Evolutionary conservation across 805 yeast species (phyloP), one percentile per base, ranked within the genome.

Genomic region (Cyberlindnera mississippiensis): DNA sequence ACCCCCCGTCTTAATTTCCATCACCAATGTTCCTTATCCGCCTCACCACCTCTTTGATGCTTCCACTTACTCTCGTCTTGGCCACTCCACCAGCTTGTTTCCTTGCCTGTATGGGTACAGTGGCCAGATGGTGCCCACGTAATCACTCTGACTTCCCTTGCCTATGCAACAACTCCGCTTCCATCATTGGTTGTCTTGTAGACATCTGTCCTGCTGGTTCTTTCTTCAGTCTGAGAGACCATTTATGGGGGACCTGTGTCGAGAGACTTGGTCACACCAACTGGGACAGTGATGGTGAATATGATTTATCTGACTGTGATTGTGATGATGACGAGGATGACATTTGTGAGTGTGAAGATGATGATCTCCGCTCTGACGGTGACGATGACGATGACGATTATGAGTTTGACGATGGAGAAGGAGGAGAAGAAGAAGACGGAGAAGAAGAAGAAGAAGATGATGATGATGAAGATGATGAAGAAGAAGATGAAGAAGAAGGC

Each of bases 51-150:
- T 26, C 38, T 29, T 37, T 35, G 14, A 19, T 26, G 6, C n/a
- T 37, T 12, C 16, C 39, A 14, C 7, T 31, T 12, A 5, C 33
- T 4, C 11, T 40, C 5, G 45, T 24, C 17, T 10, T 29, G 11
- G 69, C 73, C 16, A 70, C 76, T 0, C 77, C 78, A 3, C 80
- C 78, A 9, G 76, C 77, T 9, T 74, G 80, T 49, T 68, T 72
- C 47, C 48, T 73, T 15, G 49, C 67, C 28, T 74, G 80, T 52
- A 47, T 69, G 30, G 63, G 62, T 40, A 64, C 56, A 16, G 54
- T 71, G 6, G 48, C 76, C 11, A 54, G 55, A 20, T 44, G 58
- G 46, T 70, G 76, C 48, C 56, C 57, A 3, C 36, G 40, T 2
- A 48, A 41, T 4, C 70, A 63, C 27, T 39, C 52, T 4, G 74